Conservation (phyloP, 2,329 filamentous ascomycete genomes). For the Atkinsonella hypoxylon region DNA sequence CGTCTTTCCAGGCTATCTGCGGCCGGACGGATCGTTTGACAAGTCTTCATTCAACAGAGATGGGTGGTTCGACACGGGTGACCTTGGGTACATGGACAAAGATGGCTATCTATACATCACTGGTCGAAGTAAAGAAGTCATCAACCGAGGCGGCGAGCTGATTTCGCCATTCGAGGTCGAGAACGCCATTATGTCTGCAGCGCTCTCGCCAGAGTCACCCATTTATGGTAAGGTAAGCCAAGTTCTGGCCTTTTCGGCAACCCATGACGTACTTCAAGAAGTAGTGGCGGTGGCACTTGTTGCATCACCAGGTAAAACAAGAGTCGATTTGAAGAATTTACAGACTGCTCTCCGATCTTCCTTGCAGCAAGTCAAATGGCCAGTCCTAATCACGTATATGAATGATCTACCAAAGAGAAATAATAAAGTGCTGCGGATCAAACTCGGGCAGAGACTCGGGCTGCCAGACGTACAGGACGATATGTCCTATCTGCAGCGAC, state of each 20-base stretch:
- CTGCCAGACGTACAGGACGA: conserved; percentile 32
- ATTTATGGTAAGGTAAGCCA: conserved; percentile 35
- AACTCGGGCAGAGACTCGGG: conserved; percentile 34
- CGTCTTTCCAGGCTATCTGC: conserved; percentile 38
- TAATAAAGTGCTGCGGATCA: conserved; percentile 45
- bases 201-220: conserved; percentile 27
- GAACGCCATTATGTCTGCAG: conserved; percentile 38
- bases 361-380: conserved; percentile 41
- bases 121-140: conserved; percentile 43
- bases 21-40: conserved; percentile 28
- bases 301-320: conserved; percentile 28
- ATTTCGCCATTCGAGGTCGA: conserved; percentile 49
- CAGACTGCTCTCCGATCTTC: conserved; percentile 33
- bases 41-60: conserved; percentile 31
- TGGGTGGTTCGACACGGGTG: conserved; percentile 44
- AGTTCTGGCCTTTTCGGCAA: conserved; percentile 40
- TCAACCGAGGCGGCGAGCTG: conserved; percentile 46
- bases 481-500: conserved; percentile 29
- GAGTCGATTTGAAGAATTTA: conserved; percentile 35
- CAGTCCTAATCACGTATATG: conserved; percentile 41
- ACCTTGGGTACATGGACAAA: conserved; percentile 38
- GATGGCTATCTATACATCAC: conserved; percentile 42
- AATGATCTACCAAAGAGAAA: conserved; percentile 41
- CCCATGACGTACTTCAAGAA: conserved; percentile 42
- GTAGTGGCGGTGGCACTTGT: conserved; percentile 42